Base-by-base conservation (phyloP, 306 rosid species). In the Malus orientalis region DNA sequence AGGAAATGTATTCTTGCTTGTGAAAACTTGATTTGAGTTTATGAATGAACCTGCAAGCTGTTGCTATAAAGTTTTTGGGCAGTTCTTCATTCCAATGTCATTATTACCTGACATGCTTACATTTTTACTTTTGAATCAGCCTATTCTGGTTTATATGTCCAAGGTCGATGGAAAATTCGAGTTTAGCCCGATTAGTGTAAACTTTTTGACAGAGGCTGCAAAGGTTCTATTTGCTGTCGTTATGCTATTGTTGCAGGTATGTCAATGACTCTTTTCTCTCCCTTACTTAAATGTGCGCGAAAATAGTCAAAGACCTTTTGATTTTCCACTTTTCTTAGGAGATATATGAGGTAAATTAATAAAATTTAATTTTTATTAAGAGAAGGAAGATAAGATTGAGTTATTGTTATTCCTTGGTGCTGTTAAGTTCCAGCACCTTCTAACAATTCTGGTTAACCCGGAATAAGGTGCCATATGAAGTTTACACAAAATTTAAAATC, bases 151-250 rank as follows among this genome's bases (percentile, higher is more conserved):
- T 60, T 96, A 91, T 85, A 93, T 96, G 98, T 93, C 94, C 86
- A 96, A 96, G 89, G 99, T 96, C 79, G 98, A 96, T 88, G 99
- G 99, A 70, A 93, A 88, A 80, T 96, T 93, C 92, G 90, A 87
- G 73, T 96, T 96, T 82, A 96, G 98, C 87, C 99, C 99, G 10
- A 88, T 96, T 66, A 96, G 99, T 77, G 99, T 96, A 81, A 96
- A 96, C 86, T 96, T 96, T 86, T 89, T 96, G 88, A 96, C 96
- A 8, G 99, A 96, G 86, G 8, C 85, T 74, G 61, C 99, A 18
- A 96, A 96, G 88, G 94, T 96, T 76, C 47, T 92, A 78, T 96
- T 96, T 84, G 99, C 99, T 71, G 74, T 96, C 80, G 83, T 93
- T 38, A 96, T 96, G 99, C 97, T 96, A 72, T 32, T 93, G 55